A percentile compares a stretch with the other conserved stretches of the same genome.
These are phyloP conservation scores for Trebouxia sp. DNA, from an alignment of 139 green algal species.

Conservation along the genomic window DNA sequence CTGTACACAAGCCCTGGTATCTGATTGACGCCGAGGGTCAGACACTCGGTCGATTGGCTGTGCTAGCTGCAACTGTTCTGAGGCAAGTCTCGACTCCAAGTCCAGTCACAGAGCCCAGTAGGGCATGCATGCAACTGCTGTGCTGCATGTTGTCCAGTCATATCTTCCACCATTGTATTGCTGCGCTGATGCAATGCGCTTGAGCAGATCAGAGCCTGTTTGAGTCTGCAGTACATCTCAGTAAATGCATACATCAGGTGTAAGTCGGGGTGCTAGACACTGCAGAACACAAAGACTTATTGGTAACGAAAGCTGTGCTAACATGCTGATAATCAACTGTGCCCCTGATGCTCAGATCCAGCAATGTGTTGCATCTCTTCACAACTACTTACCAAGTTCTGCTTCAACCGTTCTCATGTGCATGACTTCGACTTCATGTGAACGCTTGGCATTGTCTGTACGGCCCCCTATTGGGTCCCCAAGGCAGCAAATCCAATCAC, in stretches of 20 bases:
- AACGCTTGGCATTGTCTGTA: neutral
- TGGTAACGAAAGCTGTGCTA: too few species aligned
- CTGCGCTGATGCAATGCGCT: neutral
- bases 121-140: neutral
- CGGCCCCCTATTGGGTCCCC: too few species aligned
- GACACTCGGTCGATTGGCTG: constrained; percentile 90
- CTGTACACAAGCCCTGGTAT: constrained; percentile 87
- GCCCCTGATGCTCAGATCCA: too few species aligned
- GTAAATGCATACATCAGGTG: neutral
- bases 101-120: constrained; percentile 35
- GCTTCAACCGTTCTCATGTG: neutral
- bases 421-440: neutral
- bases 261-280: too few species aligned
- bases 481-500: neutral
- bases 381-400: neutral
- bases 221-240: neutral
- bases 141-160: neutral
- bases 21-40: constrained; percentile 95
- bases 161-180: neutral
- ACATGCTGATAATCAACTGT: too few species aligned
- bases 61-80: constrained; percentile 83
- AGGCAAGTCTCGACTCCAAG: constrained; percentile 20
- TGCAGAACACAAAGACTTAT: too few species aligned
- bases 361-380: neutral
- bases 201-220: neutral